These are phyloP conservation scores for Scolecobasidium constrictum DNA, from an alignment of 2,329 filamentous ascomycete genomes.

Conservation along the genomic window DNA sequence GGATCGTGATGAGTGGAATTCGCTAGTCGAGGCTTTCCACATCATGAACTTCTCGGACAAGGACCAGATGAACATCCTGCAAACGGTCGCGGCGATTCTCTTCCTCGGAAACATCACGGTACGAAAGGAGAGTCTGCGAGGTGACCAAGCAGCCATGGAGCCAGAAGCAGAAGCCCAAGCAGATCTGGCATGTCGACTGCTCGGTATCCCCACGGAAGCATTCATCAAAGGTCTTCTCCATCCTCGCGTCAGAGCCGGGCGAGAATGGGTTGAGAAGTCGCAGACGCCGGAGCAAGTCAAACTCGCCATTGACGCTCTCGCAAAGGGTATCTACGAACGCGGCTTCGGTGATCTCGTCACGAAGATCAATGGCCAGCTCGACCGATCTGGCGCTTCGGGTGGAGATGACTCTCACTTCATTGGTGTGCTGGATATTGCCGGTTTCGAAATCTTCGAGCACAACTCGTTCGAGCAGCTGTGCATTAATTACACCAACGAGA, in stretches of 20 bases:
- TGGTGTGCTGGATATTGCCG: slow-evolving; percentile 95
- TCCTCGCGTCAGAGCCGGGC: slow-evolving; percentile 85
- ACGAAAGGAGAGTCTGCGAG: slow-evolving; percentile 78
- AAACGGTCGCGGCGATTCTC: slow-evolving; percentile 80
- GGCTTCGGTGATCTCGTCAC: slow-evolving; percentile 87
- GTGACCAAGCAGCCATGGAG: slow-evolving; percentile 78
- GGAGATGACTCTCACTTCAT: slow-evolving; percentile 91
- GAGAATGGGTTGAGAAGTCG: slow-evolving; percentile 97
- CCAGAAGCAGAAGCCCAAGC: slow-evolving; percentile 66
- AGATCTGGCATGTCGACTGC: slow-evolving; percentile 67
- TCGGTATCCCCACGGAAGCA: slow-evolving; percentile 73
- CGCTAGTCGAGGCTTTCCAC: slow-evolving; percentile 80
- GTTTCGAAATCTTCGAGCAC: slow-evolving; percentile 98
- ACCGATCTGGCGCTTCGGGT: slow-evolving; percentile 63
- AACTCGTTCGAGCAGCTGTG: slow-evolving; percentile 98
- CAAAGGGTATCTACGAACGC: slow-evolving; percentile 96
- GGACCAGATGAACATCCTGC: slow-evolving; percentile 73
- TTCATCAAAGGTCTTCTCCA: slow-evolving; percentile 86
- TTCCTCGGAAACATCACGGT: slow-evolving; percentile 89
- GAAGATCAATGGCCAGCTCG: slow-evolving; percentile 84
- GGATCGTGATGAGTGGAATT: slow-evolving; percentile 81
- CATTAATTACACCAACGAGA: slow-evolving; percentile 99
- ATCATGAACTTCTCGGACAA: slow-evolving; percentile 87
- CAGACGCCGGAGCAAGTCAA: slow-evolving; percentile 95
- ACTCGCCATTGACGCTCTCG: slow-evolving; percentile 76